These are phyloP conservation scores for Pseudonitzschia pungens DNA, from an alignment of 108 stramenopile species.

Conservation along the genomic window DNA sequence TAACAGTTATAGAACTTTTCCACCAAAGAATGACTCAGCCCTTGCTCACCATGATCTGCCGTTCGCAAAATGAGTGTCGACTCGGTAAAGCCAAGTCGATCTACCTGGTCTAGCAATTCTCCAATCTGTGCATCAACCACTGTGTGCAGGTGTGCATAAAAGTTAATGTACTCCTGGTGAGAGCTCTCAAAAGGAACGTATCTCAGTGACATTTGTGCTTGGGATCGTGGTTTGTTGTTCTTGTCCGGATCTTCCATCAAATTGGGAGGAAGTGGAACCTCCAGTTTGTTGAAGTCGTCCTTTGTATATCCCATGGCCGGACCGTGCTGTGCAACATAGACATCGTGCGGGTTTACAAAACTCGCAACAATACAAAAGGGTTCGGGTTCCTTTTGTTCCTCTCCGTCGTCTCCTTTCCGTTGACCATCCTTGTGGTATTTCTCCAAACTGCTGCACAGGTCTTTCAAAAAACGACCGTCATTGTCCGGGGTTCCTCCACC, in stretches of 20 bases:
- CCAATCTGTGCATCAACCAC: slow-evolving; percentile 51
- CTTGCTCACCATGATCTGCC: slow-evolving; percentile 63
- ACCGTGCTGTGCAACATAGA: slow-evolving; percentile 53
- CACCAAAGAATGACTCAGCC: slow-evolving; percentile 51
- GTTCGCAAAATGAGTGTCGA: slow-evolving; percentile 53
- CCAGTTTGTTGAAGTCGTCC: slow-evolving; percentile 43
- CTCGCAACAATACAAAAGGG: slow-evolving; percentile 59
- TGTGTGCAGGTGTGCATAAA: slow-evolving; percentile 51
- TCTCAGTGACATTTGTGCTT: slow-evolving; percentile 20
- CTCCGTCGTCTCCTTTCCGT: not conserved
- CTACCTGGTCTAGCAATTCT: slow-evolving; percentile 41
- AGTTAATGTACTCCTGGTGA: slow-evolving; percentile 51
- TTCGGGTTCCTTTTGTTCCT: not conserved
- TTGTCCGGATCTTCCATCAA: slow-evolving; percentile 26
- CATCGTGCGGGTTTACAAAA: slow-evolving; percentile 67
- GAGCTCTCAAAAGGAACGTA: slow-evolving; percentile 28
- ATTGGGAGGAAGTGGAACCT: slow-evolving; percentile 33
- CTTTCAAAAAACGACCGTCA: slow-evolving; percentile 50
- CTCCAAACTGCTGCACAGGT: slow-evolving; percentile 32
- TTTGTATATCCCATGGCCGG: slow-evolving; percentile 38
- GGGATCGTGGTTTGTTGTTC: slow-evolving; percentile 33
- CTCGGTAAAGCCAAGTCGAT: slow-evolving; percentile 41
- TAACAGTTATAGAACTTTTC: slow-evolving; percentile 59
- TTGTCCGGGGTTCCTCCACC: slow-evolving; percentile 58
- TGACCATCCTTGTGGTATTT: not conserved